Evolutionary conservation across 2,329 filamentous ascomycete genomes (phyloP).

Genomic region (Talaromyces sp.): DNA sequence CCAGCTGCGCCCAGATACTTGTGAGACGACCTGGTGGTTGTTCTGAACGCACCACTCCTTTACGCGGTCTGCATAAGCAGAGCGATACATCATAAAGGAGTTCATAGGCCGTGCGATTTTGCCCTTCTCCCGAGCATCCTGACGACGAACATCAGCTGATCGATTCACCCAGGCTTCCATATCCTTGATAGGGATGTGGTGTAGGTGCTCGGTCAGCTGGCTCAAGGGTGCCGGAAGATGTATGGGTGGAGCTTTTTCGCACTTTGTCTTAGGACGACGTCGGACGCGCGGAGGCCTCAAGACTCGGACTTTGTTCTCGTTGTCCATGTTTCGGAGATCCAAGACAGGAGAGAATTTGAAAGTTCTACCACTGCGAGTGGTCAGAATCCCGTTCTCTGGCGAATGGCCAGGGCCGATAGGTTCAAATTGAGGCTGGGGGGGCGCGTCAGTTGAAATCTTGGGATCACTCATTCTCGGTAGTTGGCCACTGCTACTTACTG

Average conservation of each 20-base stretch:
- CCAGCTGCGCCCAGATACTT: slow-evolving; percentile 85
- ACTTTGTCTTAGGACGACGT: slow-evolving; percentile 21
- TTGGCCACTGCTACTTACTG: slow-evolving; percentile 1
- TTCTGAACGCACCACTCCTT: slow-evolving; percentile 78
- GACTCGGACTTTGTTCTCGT: slow-evolving; percentile 21
- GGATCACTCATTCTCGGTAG: background rate
- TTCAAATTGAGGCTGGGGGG: slow-evolving; percentile 1
- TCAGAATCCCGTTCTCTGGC: slow-evolving; percentile 15
- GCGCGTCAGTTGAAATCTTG: background rate
- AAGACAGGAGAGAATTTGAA: slow-evolving; percentile 12
- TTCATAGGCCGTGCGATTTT: slow-evolving; percentile 94
- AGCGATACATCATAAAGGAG: slow-evolving; percentile 96
- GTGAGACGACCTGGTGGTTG: slow-evolving; percentile 91
- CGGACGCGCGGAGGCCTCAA: slow-evolving; percentile 21
- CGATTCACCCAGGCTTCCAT: slow-evolving; percentile 79
- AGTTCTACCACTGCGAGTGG: slow-evolving; percentile 17
- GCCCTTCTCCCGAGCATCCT: slow-evolving; percentile 68
- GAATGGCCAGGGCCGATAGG: background rate
- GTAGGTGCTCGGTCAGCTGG: slow-evolving; percentile 21
- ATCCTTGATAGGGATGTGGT: slow-evolving; percentile 63
- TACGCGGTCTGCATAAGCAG: slow-evolving; percentile 81
- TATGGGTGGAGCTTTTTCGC: slow-evolving; percentile 16
- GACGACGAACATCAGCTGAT: slow-evolving; percentile 60
- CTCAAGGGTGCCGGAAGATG: slow-evolving; percentile 23
- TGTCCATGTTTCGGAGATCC: slow-evolving; percentile 8